These are phyloP conservation scores for Peterozyma xylosa DNA, from an alignment of 805 yeast genomes.

Conservation along the genomic window DNA sequence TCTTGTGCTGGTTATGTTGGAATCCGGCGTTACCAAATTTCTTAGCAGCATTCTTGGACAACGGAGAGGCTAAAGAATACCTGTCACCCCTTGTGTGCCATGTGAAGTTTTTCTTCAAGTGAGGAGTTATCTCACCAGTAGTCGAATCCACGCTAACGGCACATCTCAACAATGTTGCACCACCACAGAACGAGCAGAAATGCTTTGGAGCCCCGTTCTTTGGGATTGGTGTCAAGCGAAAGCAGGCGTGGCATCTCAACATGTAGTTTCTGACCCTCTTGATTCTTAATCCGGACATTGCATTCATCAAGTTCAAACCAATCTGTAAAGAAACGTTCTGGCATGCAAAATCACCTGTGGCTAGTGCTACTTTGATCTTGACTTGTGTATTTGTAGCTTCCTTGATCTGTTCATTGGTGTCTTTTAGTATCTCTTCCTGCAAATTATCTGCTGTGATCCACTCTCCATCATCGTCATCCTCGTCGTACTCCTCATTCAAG, in stretches of 20 bases:
- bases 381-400: slow-evolving; percentile 23
- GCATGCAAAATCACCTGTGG: slow-evolving; percentile 96
- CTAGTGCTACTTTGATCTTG: slow-evolving; percentile 61
- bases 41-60: slow-evolving; percentile 66
- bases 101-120: slow-evolving; percentile 83
- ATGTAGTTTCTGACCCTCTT: slow-evolving; percentile 82
- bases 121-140: slow-evolving; percentile 81
- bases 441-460: slow-evolving; percentile 94
- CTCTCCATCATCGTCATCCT: slow-evolving; percentile 74
- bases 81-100: slow-evolving; percentile 88
- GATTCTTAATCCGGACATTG: slow-evolving; percentile 77
- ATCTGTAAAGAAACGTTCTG: slow-evolving; percentile 92
- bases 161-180: slow-evolving; percentile 81
- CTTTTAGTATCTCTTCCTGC: slow-evolving; percentile 59
- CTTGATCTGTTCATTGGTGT: slow-evolving; percentile 53
- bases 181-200: slow-evolving; percentile 95
- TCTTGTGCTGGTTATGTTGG: slow-evolving; percentile 60
- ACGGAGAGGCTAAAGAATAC: slow-evolving; percentile 81
- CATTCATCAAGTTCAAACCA: slow-evolving; percentile 80
- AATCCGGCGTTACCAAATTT: slow-evolving; percentile 72
- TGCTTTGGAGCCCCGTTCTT: slow-evolving; percentile 71
- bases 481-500: slow-evolving; percentile 47
- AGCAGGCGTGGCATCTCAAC: slow-evolving; percentile 97
- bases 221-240: slow-evolving; percentile 71
- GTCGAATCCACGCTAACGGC: slow-evolving; percentile 76